Base-by-base conservation (phyloP, 805 yeast species). In the Lipomyces yamadae region DNA sequence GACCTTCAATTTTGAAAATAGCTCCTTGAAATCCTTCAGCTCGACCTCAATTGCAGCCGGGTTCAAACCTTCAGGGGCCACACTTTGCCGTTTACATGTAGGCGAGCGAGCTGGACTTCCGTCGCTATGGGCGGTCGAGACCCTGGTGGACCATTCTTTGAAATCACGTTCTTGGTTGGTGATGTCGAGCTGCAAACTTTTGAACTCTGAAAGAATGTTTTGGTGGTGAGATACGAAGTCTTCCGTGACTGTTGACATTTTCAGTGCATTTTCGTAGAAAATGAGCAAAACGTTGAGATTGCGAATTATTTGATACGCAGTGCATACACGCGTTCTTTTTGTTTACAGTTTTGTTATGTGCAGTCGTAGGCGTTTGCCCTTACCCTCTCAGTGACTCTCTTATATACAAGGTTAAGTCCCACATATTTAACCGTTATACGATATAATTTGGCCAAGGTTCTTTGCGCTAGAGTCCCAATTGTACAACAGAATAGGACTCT, bases 1-100 rank as follows among this genome's bases (percentile, higher is more conserved):
- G 68, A 87, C 87, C 72, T 87, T 86, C 54, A 88, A 78, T 65
- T 87, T 82, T 18, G 84, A 82, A 66, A 84, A 84, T 33, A 82
- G 73, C 68, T 81, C 81, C 65, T 80, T 62, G 61, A 60, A 69
- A 24, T 70, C 70, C 32, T 70, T 79, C 79, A 67, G 61, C 39
- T 69, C 72, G 42, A 42, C 48, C 52, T 66, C 64, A 8, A 70
- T 61, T 18, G 76, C 75, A 60, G 68, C 74, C 6, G 79, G 79
- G 61, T 78, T 61, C 30, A 60, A 42, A 15, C 64, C 35, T 32
- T 68, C 64, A 24, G 63, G 33, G 4, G 53, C 2, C 2, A 45
- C 58, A n/a, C 39, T 52, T 53, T 29, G 18, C 24, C 8, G 29
- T 11, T 61, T 57, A 5, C 32, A 34, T 32, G 18, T 29, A 29